Evolutionary conservation across 306 rosid genomes (phyloP), one percentile per base, ranked within the genome.

Genomic region (Abrus pulchellus): DNA sequence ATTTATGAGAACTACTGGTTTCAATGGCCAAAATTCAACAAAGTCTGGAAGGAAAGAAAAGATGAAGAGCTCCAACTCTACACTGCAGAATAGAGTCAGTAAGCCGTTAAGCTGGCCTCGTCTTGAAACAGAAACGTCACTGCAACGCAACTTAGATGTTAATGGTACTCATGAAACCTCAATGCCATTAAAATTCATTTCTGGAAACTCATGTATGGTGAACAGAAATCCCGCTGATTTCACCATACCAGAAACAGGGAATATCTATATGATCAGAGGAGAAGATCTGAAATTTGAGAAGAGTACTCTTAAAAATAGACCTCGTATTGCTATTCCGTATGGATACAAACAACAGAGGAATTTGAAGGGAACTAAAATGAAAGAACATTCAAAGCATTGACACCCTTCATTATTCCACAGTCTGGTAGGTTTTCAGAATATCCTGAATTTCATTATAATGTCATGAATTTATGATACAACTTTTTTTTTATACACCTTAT

Each of bases 161-260:
- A 81, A 41, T 80, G 85, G 86, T 76, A 57, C 78, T 57, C 81
- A 77, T 63, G 87, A 82, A 82, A 77, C 87, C 74, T 48, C 81
- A 66, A 30, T 78, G 85, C 89, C 85, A 11, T 76, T 76, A 10
- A 88, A 79, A 78, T 86, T 68, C 67, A 76, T 75, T 72, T 54
- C 72, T 6, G 90, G 81, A 44, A 72, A 68, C 78, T 59, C 83
- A 34, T 96, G 99, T 82, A 41, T 68, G 61, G 57, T 86, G 56
- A 96, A 96, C 82, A 89, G 82, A 87, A 96, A 96, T 74, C 99
- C 99, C n/a, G 97, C 99, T 77, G 99, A 96, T 33, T 94, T 96
- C 83, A 82, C 88, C 81, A 20, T 75, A 57, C 97, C 91, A 1
- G 96, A 83, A 60, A 74, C 87, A 40, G 91, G 90, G 81, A 93